A percentile compares a stretch with the other conserved stretches of the same genome.
Evolutionary conservation across 495 filamentous ascomycete species (phyloP).

Genomic region (Cryomyces minteri): DNA sequence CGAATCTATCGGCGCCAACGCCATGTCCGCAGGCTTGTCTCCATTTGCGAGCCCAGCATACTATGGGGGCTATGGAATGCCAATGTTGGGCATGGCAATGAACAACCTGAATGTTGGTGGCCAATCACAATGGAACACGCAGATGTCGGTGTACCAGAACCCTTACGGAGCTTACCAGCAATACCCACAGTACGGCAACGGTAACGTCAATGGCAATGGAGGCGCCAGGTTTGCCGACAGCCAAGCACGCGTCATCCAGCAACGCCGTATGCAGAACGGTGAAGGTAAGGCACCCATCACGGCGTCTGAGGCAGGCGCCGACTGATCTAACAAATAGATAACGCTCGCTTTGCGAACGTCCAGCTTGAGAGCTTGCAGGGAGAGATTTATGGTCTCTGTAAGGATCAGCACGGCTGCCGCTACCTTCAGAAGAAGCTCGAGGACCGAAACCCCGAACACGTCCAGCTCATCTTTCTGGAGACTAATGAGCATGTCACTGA

Average conservation of each 20-base stretch:
- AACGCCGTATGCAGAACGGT: constrained; percentile 43
- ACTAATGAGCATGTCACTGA: constrained; percentile 83
- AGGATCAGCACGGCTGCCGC: constrained; percentile 92
- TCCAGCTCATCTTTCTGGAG: constrained; percentile 85
- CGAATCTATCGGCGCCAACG: constrained; percentile 2
- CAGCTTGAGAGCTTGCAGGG: constrained; percentile 58
- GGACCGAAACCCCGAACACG: constrained; percentile 60
- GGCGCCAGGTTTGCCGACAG: constrained; percentile 35
- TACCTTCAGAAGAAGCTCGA: constrained; percentile 96
- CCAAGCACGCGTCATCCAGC: constrained; percentile 51
- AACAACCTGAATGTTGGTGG: constrained; percentile 34
- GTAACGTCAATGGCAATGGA: too few species aligned
- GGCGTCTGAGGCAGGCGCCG: too few species aligned
- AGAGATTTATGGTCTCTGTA: constrained; percentile 74
- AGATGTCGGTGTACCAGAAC: constrained; percentile 26
- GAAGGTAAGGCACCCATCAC: constrained; percentile 29
- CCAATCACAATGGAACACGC: constrained; percentile 20
- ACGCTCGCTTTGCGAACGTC: constrained; percentile 56
- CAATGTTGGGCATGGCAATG: constrained; percentile 39
- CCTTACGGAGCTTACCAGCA: constrained; percentile 29
- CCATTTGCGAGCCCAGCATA: constrained; percentile 18
- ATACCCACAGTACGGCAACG: constrained; percentile 18
- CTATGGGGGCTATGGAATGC: constrained; percentile 34
- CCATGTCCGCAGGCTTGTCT: constrained; percentile 10
- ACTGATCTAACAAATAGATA: constrained; percentile 16